Base-by-base conservation (phyloP, 345 rosid genomes). In the Citrus glauca region DNA sequence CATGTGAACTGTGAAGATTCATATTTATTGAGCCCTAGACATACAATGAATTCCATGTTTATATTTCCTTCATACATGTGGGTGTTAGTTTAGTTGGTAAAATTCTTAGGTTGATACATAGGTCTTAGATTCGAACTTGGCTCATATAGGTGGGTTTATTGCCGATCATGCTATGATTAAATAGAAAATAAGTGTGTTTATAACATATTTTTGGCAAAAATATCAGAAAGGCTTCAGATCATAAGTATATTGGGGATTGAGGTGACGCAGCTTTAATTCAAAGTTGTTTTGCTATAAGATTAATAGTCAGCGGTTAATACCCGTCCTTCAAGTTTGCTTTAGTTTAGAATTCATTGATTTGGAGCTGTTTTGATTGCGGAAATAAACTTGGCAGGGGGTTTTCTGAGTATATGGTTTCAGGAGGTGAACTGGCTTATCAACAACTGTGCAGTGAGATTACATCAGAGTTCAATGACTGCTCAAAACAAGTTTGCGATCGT, bases 361-460 rank as follows among this genome's bases (percentile, higher is more conserved):
- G 33, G 10, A 22, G 42, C 59, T 30, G 53, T 53, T 5, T 1
- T 71, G 72, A 28, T 53, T 72, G 75, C 38, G 30, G 75, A 5
- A 53, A 33, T 81, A 50, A 9, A 55, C 2, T 77, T 66, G 45
- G 77, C 91, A 93, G 98, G 66, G 97, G 96, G 6, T 95, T 93
- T 80, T 81, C 86, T 19, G 94, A 85, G 82, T 93, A 95, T 86
- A 84, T 91, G 89, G 86, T 80, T 48, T 82, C 98, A 16, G 89
- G 92, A 77, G 93, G 86, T 72, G 99, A 95, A 84, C 72, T 88
- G 67, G 87, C 89, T 59, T 95, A 93, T 82, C 98, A 92, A 79
- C 90, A 90, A 71, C 92, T 95, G 66, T 93, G 97, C 82, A 81
- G 89, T 53, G 93, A 90, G 89, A 82, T 95, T 63, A 93, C 99